A percentile compares a stretch with the other conserved stretches of the same genome.
phyloP scores from a whole-genome alignment of 176 grass and related monocot species.

The Triticum dicoccoides region DNA sequence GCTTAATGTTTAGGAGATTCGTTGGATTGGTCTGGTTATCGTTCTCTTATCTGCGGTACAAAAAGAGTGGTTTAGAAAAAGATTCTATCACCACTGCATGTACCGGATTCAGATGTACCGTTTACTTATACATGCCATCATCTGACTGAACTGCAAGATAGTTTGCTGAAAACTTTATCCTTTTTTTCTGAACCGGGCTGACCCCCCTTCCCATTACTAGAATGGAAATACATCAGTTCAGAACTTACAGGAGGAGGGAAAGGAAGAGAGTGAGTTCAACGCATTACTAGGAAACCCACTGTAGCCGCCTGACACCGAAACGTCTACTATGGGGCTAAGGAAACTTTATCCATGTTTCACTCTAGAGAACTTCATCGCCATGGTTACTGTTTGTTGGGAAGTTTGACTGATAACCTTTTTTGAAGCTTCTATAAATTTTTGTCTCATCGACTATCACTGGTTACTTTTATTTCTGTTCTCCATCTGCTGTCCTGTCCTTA shows the following conservation, averaged over 20 bases:
- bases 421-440: background rate
- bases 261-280: too few species aligned
- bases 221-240: too few species aligned
- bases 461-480: background rate
- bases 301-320: too few species aligned
- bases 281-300: too few species aligned
- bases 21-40: background rate
- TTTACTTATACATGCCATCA: background rate
- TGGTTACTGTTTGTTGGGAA: background rate
- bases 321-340: too few species aligned
- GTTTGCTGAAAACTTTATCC: background rate
- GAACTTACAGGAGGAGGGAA: too few species aligned
- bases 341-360: background rate
- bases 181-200: too few species aligned
- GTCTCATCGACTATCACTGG: background rate
- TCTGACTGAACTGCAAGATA: background rate
- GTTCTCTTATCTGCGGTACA: background rate
- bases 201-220: too few species aligned
- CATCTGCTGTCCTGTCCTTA: background rate
- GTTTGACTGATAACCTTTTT: background rate
- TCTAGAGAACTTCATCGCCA: background rate
- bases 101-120: background rate
- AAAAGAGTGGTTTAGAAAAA: background rate
- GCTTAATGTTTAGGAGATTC: background rate
- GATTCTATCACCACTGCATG: background rate